phyloP scores from a whole-genome alignment of 805 yeast species.

The Candida pseudofarinosa region DNA sequence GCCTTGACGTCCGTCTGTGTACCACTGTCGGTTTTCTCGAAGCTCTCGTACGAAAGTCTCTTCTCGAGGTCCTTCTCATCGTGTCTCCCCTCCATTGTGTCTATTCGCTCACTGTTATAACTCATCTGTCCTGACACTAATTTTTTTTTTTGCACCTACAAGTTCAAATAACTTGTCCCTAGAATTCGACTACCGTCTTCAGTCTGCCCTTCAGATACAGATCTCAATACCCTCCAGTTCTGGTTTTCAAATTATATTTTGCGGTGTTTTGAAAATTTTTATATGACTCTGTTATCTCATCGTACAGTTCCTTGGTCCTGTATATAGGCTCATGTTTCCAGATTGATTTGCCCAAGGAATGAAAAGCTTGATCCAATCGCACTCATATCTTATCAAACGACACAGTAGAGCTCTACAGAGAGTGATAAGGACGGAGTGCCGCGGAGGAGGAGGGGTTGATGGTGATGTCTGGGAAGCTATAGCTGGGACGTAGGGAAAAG shows the following conservation, averaged over 20 bases:
- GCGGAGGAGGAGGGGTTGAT: neutral
- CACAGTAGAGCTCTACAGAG: neutral
- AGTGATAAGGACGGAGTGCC: neutral
- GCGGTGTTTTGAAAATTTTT: neutral
- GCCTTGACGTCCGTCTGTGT: conserved; percentile 16
- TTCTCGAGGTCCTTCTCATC: conserved; percentile 2
- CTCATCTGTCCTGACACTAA: neutral
- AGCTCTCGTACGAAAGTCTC: conserved; percentile 4
- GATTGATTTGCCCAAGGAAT: neutral
- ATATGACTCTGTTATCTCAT: neutral
- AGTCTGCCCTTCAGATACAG: neutral
- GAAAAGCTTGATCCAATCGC: neutral
- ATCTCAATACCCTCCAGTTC: neutral
- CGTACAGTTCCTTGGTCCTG: neutral
- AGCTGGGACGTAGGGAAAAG: no score
- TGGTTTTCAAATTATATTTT: neutral
- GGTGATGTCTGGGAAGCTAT: no score
- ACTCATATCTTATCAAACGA: neutral
- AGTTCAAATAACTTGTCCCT: neutral
- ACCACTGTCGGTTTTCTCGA: conserved; percentile 1
- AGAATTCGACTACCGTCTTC: neutral
- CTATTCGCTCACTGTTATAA: neutral
- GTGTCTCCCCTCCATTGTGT: neutral
- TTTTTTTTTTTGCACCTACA: no score
- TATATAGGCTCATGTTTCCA: neutral